phyloP scores from a whole-genome alignment of 2,329 filamentous ascomycete species.

The Huntiella abstrusa region DNA sequence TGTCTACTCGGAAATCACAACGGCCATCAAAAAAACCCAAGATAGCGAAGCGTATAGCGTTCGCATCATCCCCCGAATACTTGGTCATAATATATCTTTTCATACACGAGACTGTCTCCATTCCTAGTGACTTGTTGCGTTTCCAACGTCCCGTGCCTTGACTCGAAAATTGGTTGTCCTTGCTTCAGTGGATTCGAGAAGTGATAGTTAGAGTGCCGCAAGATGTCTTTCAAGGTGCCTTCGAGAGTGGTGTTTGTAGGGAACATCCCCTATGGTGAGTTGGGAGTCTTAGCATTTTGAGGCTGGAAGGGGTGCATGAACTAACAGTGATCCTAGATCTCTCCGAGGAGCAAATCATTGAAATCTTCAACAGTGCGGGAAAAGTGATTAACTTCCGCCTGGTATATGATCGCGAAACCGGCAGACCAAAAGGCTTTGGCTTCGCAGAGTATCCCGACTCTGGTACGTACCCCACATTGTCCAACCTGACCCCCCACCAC shows the following conservation, averaged over 20 bases:
- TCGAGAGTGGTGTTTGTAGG: conserved; percentile 70
- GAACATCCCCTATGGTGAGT: conserved; percentile 62
- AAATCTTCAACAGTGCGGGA: conserved; percentile 80
- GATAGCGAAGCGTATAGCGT: no score
- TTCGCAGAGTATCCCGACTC: conserved; percentile 92
- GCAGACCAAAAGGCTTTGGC: conserved; percentile 86
- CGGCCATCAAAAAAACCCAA: no score
- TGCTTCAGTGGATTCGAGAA: no score
- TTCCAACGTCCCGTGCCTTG: no score
- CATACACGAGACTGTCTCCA: no score
- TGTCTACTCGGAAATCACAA: no score
- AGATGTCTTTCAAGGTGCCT: conserved; percentile 55
- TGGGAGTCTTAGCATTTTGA: background rate
- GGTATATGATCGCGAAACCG: conserved; percentile 89
- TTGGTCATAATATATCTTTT: no score
- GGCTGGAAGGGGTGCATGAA: no score
- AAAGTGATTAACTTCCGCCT: conserved; percentile 78
- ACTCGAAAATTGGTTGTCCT: no score
- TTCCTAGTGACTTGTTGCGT: no score
- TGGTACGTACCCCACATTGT: conserved; percentile 29
- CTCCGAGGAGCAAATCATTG: conserved; percentile 87
- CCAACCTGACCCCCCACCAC: no score
- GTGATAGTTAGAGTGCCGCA: conserved; percentile 13
- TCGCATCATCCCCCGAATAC: no score
- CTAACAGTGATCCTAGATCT: conserved; percentile 40